phyloP scores from a whole-genome alignment of 202 grass and related monocot species.

The Hordeum pubiflorum region DNA sequence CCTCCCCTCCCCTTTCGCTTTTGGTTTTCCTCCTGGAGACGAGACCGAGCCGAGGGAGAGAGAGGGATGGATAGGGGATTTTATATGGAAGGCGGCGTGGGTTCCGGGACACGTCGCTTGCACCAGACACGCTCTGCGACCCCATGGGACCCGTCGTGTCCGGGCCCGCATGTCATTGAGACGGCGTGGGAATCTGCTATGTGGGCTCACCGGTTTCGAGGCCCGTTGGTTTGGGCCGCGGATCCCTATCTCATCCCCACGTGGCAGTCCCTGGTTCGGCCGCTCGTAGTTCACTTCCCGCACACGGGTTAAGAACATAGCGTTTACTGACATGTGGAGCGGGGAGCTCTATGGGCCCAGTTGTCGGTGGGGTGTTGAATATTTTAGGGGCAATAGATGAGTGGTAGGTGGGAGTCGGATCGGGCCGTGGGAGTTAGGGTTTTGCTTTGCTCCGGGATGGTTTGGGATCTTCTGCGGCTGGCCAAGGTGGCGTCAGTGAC shows the following conservation, averaged over 20 bases:
- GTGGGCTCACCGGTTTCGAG: not conserved
- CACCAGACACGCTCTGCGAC: not conserved
- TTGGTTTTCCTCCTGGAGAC: conserved; percentile 6
- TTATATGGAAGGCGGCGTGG: conserved; percentile 45
- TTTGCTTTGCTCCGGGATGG: not conserved
- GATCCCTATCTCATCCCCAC: conserved; percentile 45
- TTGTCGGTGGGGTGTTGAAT: accelerated
- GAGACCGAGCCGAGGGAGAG: not conserved
- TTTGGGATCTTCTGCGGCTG: conserved; percentile 25
- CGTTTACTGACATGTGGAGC: not conserved
- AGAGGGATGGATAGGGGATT: conserved; percentile 12
- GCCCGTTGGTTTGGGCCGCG: conserved; percentile 30
- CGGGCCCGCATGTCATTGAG: conserved; percentile 14
- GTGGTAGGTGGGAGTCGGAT: not conserved
- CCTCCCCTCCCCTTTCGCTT: not conserved
- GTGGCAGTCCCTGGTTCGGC: conserved; percentile 14
- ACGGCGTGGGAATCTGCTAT: accelerated
- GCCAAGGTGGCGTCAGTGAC: not conserved
- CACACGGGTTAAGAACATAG: accelerated
- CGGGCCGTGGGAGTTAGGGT: conserved; percentile 34
- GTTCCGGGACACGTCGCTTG: conserved; percentile 27
- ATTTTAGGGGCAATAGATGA: not conserved
- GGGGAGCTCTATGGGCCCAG: accelerated
- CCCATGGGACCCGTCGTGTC: accelerated
- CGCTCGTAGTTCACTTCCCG: not conserved